These are phyloP conservation scores for Saccharomycopsis malanga DNA, from an alignment of 805 yeast genomes.

Conservation along the genomic window DNA sequence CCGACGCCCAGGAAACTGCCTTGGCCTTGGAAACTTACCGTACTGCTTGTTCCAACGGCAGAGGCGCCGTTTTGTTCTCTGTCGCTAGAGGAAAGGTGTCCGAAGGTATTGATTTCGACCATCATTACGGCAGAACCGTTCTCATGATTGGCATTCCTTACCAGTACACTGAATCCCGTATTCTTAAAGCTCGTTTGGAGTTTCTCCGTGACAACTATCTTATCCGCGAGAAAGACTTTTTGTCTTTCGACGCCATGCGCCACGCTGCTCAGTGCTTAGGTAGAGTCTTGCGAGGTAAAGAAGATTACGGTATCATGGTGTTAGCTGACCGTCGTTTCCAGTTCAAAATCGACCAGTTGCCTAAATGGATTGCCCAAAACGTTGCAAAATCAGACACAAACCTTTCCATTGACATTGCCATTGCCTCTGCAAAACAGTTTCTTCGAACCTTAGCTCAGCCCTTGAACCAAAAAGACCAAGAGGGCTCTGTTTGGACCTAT, in stretches of 20 bases:
- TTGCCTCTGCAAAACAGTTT: constrained; percentile 89
- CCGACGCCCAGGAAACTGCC: constrained; percentile 98
- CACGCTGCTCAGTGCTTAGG: constrained; percentile 99
- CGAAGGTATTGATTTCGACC: constrained; percentile 98
- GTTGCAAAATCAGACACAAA: constrained; percentile 86
- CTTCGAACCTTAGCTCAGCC: constrained; percentile 94
- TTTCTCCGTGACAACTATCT: constrained; percentile 89
- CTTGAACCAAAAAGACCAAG: constrained; percentile 78
- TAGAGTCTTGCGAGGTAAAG: constrained; percentile 94
- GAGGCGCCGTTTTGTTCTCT: constrained; percentile 93
- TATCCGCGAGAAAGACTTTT: constrained; percentile 86
- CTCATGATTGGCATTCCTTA: constrained; percentile 98
- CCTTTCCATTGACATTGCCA: constrained; percentile 94
- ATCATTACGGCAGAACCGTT: constrained; percentile 95
- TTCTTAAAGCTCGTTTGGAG: constrained; percentile 89
- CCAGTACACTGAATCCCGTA: constrained; percentile 96
- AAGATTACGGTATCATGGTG: constrained; percentile 98
- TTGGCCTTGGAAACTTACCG: constrained; percentile 92
- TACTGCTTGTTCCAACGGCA: constrained; percentile 93
- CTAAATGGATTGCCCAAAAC: constrained; percentile 96
- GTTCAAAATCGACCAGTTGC: constrained; percentile 78
- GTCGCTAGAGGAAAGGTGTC: constrained; percentile 99
- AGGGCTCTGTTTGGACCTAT: constrained; percentile 85
- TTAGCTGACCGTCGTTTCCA: constrained; percentile 91
- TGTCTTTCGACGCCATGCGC: constrained; percentile 98